Base-by-base conservation (phyloP, 345 rosid genomes). In the Euclidium syriacum region DNA sequence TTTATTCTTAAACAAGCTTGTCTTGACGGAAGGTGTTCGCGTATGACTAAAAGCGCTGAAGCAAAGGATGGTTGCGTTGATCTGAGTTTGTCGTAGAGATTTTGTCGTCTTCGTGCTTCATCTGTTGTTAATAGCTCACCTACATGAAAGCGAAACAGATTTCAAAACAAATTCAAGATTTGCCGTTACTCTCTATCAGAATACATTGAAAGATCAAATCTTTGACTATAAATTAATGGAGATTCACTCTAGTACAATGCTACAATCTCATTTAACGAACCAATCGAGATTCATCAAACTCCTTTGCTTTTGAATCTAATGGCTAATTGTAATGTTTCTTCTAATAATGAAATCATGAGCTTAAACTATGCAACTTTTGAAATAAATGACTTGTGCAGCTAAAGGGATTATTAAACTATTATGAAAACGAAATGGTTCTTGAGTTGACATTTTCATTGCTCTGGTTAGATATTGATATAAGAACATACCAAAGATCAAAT, bases 11-110 rank as follows among this genome's bases (percentile, higher is more conserved):
- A 71, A 71, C 94, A 92, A 34, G 95, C 90, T 63, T 83, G 79
- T 39, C 90, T 81, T 1, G 97, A 86, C 24, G 94, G 98, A 22
- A 89, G 91, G 79, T 87, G 90, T 77, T 92, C 98, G 18, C 97
- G 82, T 74, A 89, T 77, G n/a, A 92, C 94, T 52, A 88, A 62
- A 59, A 89, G 87, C 19, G 97, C 94, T 10, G 91, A 72, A 27
- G 81, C 35, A 67, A 79, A 78, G n/a, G 58, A 57, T n/a, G n/a
- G n/a, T n/a, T 59, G 68, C 3, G 56, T 64, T 5, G 74, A 59
- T 64, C 85, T 62, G 23, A 75, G 92, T 55, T 78, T 66, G 55
- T 92, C 97, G n/a, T 89, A 92, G 26, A 54, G 58, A 33, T 50
- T 57, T 69, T 81, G 98, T 55, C 87, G 83, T 25, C 64, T 78